Evolutionary conservation across 73 alveolate species (phyloP).

Genomic region (Symbiodinium natans): DNA sequence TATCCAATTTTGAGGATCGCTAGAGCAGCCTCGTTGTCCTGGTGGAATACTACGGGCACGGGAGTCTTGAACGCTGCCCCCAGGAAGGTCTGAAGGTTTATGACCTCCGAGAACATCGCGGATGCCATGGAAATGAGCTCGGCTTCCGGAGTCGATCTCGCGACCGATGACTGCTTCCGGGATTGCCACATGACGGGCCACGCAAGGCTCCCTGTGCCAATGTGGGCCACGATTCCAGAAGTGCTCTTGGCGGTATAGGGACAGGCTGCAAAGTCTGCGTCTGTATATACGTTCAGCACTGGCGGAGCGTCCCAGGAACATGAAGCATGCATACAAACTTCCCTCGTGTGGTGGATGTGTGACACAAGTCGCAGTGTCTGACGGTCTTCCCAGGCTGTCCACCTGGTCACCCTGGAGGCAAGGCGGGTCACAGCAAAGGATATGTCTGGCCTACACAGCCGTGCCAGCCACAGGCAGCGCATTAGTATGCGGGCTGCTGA

Average conservation of each 20-base stretch:
- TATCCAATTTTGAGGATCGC: not conserved
- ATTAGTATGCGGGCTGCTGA: not conserved
- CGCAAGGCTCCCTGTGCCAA: not conserved
- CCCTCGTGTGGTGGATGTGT: not conserved
- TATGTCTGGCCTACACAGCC: not conserved
- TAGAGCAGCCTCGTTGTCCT: not conserved
- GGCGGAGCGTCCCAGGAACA: not conserved
- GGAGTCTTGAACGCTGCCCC: not conserved
- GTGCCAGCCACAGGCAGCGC: not conserved
- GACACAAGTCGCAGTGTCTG: not conserved
- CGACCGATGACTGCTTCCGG: not conserved
- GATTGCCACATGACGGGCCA: not conserved
- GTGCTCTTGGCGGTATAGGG: not conserved
- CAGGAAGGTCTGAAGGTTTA: not conserved
- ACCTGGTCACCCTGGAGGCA: not conserved
- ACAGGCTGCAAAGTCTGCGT: not conserved
- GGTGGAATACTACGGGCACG: not conserved
- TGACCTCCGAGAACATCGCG: not conserved
- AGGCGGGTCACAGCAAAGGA: not conserved
- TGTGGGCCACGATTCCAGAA: not conserved
- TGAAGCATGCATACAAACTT: not conserved
- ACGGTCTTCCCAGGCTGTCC: not conserved
- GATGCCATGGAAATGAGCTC: not conserved
- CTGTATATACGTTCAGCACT: not conserved
- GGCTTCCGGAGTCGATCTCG: not conserved